Evolutionary conservation across 345 rosid species (phyloP).

Genomic region (Salix caprea): DNA sequence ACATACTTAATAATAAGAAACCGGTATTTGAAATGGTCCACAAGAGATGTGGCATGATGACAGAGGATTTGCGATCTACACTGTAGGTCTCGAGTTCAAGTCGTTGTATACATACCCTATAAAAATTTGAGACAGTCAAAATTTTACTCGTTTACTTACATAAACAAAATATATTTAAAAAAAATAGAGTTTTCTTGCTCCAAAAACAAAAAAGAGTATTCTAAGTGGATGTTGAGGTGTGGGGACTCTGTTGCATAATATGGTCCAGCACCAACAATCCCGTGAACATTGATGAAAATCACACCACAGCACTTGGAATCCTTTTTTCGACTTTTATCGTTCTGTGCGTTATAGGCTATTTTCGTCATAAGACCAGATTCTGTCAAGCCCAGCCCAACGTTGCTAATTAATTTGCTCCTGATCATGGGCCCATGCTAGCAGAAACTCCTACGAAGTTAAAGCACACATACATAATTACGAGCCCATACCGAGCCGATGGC

Average conservation of each 20-base stretch:
- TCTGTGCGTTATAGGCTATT: neutral
- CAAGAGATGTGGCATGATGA: rapidly evolving
- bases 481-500: neutral
- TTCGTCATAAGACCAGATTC: neutral
- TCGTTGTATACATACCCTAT: no score
- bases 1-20: no score
- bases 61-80: rapidly evolving
- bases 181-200: no score
- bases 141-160: rapidly evolving
- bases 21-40: no score
- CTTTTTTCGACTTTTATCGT: neutral
- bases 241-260: neutral
- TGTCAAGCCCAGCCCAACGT: neutral
- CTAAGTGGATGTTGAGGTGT: neutral
- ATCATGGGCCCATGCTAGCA: neutral
- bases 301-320: neutral
- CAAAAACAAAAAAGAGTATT: no score
- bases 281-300: neutral
- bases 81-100: no score
- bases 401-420: neutral
- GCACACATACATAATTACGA: neutral
- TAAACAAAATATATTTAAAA: no score
- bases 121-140: rapidly evolving
- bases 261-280: neutral
- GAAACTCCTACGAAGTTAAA: neutral